Base-by-base conservation (phyloP, 2,329 filamentous ascomycete genomes). In the Neofusicoccum umdonicola region DNA sequence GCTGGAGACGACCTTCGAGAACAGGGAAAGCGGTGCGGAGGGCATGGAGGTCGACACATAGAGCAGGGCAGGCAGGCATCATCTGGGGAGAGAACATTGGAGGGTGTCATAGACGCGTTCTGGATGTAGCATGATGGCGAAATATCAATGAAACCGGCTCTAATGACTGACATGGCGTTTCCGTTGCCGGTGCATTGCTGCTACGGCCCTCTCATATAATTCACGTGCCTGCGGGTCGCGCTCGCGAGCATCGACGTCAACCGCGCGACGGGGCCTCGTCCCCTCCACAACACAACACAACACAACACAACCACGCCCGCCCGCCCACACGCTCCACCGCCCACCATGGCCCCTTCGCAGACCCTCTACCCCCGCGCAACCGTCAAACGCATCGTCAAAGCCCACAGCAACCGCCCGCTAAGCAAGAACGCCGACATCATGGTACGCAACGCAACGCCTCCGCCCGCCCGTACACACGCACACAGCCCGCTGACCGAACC, bases 341-440 rank as follows among this genome's bases (percentile, higher is more conserved):
- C 15, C 60, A 19, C 31, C 27, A 89, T 88, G 84, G 87, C 85
- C 60, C 80, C 85, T 12, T 83, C 87, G 22, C 88, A 89, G 73
- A 94, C 92, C 70, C 82, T 91, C 13, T 97, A 96, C 72, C 93
- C 93, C 11, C 88, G 93, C 67, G 88, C 87, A 17, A 95, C 91
- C 0, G 83, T 97, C 71, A 95, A 93, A 78, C 93, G 93, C 77
- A 94, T 96, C 66, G 84, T 96, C 72, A 97, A 96, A 79, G 92
- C 92, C 17, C 92, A 96, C 77, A 90, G 92, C 8, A 90, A 91
- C 68, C 88, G 89, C 74, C 90, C 85, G 68, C 78, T 96, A 68
- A 92, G 89, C 81, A 95, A 92, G 78, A 93, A 95, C 77, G 90
- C 88, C 35, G 93, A 97, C 78, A 88, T 96, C 65, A 82, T 94